Conservation (phyloP, 2,329 filamentous ascomycete genomes). For the Nothophaeocryptopus gaeumannii region DNA sequence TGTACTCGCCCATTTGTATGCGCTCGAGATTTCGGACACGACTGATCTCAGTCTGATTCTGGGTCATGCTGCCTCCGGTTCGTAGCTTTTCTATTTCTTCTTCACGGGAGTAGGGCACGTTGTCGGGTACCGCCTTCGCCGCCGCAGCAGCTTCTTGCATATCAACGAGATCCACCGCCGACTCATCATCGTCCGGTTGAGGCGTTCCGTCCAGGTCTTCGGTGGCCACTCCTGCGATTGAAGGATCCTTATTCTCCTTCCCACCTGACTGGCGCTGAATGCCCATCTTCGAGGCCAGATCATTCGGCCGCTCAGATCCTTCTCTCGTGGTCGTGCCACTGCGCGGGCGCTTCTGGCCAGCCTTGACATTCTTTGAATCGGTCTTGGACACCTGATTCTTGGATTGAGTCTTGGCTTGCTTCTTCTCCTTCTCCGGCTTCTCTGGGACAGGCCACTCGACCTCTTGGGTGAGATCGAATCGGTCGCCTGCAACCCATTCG, state of each 20-base stretch:
- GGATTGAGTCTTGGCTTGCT: constrained; percentile 55
- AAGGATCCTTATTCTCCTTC: constrained; percentile 57
- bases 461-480: constrained; percentile 83
- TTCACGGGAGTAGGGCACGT: constrained; percentile 65
- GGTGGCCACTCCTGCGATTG: constrained; percentile 42
- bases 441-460: constrained; percentile 96
- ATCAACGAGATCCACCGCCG: constrained; percentile 52
- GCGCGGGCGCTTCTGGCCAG: constrained; percentile 45
- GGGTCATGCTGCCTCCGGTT: constrained; percentile 95
- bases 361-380: constrained; percentile 44
- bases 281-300: constrained; percentile 56
- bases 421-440: constrained; percentile 83
- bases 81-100: constrained; percentile 95
- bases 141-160: constrained; percentile 52
- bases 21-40: constrained; percentile 92
- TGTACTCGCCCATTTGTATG: constrained; percentile 87
- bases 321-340: constrained; percentile 45
- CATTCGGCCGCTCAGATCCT: constrained; percentile 34
- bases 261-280: constrained; percentile 47
- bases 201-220: constrained; percentile 51
- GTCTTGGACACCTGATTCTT: constrained; percentile 36
- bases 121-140: constrained; percentile 52
- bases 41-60: constrained; percentile 94
- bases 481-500: constrained; percentile 81
- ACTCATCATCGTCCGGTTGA: constrained; percentile 49